These are phyloP conservation scores for Asterophora lycoperdoides DNA, from an alignment of 768 basidiomycete genomes.

Conservation along the genomic window DNA sequence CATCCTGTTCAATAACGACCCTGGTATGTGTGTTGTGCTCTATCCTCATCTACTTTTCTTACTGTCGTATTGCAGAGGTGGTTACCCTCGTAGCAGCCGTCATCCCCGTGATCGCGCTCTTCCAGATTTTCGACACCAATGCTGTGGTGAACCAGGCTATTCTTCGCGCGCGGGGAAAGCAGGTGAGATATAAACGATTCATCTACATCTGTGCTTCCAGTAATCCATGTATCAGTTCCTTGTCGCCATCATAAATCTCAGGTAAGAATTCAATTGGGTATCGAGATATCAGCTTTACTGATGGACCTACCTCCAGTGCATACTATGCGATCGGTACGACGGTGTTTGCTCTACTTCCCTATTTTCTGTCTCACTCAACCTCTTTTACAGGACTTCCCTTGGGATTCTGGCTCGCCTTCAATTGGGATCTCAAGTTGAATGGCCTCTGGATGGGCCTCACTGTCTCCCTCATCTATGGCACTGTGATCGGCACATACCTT, in stretches of 20 bases:
- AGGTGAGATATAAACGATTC: conserved; percentile 34
- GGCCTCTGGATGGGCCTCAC: conserved; percentile 70
- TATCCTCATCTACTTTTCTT: neutral
- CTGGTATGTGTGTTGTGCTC: conserved; percentile 27
- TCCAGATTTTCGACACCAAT: conserved; percentile 82
- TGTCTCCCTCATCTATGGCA: conserved; percentile 37
- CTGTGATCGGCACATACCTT: conserved; percentile 35
- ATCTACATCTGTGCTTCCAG: conserved; percentile 1
- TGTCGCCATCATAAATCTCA: conserved; percentile 76
- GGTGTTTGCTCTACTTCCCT: neutral
- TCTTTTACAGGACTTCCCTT: conserved; percentile 47
- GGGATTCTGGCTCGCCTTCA: conserved; percentile 56
- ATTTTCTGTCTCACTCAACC: neutral
- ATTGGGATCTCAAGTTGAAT: conserved; percentile 35
- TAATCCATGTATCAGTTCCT: conserved; percentile 39
- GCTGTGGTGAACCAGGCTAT: conserved; percentile 66
- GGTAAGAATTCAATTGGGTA: conserved; percentile 27
- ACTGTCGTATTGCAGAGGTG: conserved; percentile 32
- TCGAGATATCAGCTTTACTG: too few species aligned
- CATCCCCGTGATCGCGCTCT: conserved; percentile 68
- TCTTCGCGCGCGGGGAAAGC: conserved; percentile 78
- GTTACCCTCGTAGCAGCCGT: conserved; percentile 60
- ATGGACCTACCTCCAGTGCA: neutral
- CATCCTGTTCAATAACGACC: conserved; percentile 66
- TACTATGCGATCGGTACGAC: conserved; percentile 11